These are phyloP conservation scores for Lichina pygmaea DNA, from an alignment of 495 filamentous ascomycete genomes.

Conservation along the genomic window DNA sequence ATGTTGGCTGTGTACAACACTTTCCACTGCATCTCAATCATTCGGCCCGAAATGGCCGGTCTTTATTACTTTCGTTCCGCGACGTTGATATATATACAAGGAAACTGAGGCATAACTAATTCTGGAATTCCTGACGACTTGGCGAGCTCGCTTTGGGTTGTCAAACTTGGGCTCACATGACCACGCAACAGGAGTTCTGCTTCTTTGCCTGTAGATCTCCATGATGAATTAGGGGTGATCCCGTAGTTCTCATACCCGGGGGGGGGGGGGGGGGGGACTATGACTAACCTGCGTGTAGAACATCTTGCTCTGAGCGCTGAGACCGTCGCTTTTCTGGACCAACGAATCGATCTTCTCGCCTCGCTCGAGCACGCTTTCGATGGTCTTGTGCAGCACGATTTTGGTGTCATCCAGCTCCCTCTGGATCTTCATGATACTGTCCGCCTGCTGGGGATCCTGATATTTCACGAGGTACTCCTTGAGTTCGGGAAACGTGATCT, in stretches of 20 bases:
- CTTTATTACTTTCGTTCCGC: no score
- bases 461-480: constrained; percentile 69
- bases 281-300: constrained; percentile 53
- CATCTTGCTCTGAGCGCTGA: constrained; percentile 82
- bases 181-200: constrained; percentile 76
- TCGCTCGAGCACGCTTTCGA: constrained; percentile 64
- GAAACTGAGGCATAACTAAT: no score
- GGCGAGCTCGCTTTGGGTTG: no score
- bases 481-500: constrained; percentile 36
- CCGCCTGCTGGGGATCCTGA: constrained; percentile 70
- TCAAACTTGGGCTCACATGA: constrained; percentile 29
- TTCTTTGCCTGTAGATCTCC: constrained; percentile 46
- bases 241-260: constrained; percentile 3
- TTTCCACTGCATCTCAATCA: no score
- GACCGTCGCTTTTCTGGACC: constrained; percentile 64
- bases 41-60: no score
- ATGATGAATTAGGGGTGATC: not conserved
- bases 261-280: not conserved
- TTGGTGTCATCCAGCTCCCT: constrained; percentile 95
- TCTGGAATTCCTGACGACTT: no score
- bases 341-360: constrained; percentile 80
- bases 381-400: constrained; percentile 92
- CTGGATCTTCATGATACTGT: constrained; percentile 85
- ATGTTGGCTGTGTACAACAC: no score
- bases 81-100: no score